Base-by-base conservation (phyloP, 768 basidiomycete species). In the Lactifluus hygrophoroides region DNA sequence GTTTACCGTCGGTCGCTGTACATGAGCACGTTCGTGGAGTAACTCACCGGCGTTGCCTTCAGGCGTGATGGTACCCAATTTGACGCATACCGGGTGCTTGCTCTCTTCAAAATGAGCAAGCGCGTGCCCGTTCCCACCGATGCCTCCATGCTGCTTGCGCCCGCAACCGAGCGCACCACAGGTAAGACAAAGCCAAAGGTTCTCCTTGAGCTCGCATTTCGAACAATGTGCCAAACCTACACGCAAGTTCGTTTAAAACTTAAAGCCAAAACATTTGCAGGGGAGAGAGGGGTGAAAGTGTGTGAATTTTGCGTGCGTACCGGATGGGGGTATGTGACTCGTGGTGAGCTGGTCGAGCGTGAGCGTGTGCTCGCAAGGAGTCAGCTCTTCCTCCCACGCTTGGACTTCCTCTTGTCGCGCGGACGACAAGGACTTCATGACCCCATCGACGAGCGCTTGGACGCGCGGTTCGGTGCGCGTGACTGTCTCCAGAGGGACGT, bases 341-440 rank as follows among this genome's bases (percentile, higher is more conserved):
- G 74, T 75, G 5, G 72, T 67, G 0, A 66, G 68, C 62, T 86
- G 85, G 35, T 80, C 69, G 3, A 88, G 70, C 11, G 76, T 75
- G 11, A 80, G 69, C 8, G 84, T 79, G 63, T 99, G 96, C 67
- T 91, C 86, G 76, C 96, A 99, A 7, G 91, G 72, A 0, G 75
- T 66, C 42, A 96, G 86, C 64, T 97, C 95, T 70, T 97, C 94
- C 69, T 98, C 93, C 96, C 96, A 99, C 6, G 96, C 88, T 72
- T 96, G 88, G 48, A 99, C 88, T 67, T 97, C 94, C 0, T 88
- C 91, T 68, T 95, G 88, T 48, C 93, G 89, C 0, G 91, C 88
- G 2, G 92, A 94, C 0, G 93, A 92, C 65, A 91, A 75, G 2
- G 93, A 85, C 2, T 78, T 74, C 83, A 96, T 85, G 56, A 95